Evolutionary conservation across 768 basidiomycete genomes (phyloP), one percentile per base, ranked within the genome.

Genomic region (Trametes cinnabarina): DNA sequence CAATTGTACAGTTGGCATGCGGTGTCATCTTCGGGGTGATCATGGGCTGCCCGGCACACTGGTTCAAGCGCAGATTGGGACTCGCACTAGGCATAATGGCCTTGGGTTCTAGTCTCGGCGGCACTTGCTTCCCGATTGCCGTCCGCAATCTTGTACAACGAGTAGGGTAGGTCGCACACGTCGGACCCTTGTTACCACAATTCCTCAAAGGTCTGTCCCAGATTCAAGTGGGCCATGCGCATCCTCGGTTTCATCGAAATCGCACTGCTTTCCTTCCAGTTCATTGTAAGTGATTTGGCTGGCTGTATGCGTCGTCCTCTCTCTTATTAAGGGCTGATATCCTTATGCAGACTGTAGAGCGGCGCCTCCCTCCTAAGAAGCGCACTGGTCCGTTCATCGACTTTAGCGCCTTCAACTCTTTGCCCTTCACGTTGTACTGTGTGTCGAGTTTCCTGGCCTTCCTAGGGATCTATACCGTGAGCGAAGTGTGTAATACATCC

Each of bases 151-250:
- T 90, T 20, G 75, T 89, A 42, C 71, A 75, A 0, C 57, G 69
- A 53, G 76, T 87, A 2, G 85, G 86, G 86, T 83, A 66, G 14
- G 79, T 75, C 57, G 7, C 41, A 26, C 12, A n/a, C 19, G n/a
- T n/a, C n/a, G n/a, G n/a, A n/a, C n/a, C n/a, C n/a, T n/a, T n/a
- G n/a, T n/a, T n/a, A n/a, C n/a, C n/a, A n/a, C n/a, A n/a, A n/a
- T n/a, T n/a, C n/a, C n/a, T n/a, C n/a, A n/a, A n/a, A n/a, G n/a
- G n/a, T n/a, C n/a, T n/a, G n/a, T n/a, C n/a, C n/a, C 37, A 32
- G 34, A 11, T 92, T 91, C 69, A 74, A 76, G 60, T 92, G 89
- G 90, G 88, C 89, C 0, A 82, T 88, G 78, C 78, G 90, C 12
- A 80, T 86, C 30, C 71, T 90, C 41, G 88, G 82, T 2, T 83